Percentiles rank a stretch among this genome's conserved stretches.
Conservation (phyloP, 495 filamentous ascomycete genomes). For the Elasticomyces elasticus region DNA sequence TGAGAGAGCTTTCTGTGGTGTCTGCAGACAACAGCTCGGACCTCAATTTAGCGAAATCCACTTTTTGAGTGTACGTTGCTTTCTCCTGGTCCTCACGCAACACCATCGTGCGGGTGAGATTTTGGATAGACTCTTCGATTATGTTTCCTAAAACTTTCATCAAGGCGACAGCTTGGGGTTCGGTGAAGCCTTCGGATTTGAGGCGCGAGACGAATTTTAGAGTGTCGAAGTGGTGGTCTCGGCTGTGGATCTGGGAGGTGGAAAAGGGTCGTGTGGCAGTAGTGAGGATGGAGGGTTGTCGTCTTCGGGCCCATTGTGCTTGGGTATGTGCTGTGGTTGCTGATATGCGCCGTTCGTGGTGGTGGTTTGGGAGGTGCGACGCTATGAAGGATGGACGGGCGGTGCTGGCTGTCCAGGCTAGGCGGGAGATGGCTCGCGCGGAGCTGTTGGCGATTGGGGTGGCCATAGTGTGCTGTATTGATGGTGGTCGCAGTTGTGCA, state of each 20-base stretch:
- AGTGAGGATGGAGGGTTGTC: neutral
- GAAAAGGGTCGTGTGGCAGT: constrained; percentile 50
- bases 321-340: constrained; percentile 13
- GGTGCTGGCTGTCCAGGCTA: constrained; percentile 8
- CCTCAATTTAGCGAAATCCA: constrained; percentile 97
- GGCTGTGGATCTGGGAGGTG: constrained; percentile 45
- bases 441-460: neutral
- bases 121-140: constrained; percentile 96
- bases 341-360: neutral
- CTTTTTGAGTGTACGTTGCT: constrained; percentile 93
- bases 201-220: constrained; percentile 92
- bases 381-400: neutral
- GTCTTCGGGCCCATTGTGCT: constrained; percentile 1
- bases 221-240: constrained; percentile 97
- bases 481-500: neutral
- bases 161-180: constrained; percentile 89
- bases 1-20: constrained; percentile 78
- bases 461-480: neutral
- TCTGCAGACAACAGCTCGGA: constrained; percentile 86
- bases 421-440: neutral
- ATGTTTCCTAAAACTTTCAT: constrained; percentile 96
- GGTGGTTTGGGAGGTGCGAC: neutral
- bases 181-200: constrained; percentile 84
- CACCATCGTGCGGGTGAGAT: constrained; percentile 96
- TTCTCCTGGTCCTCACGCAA: constrained; percentile 82